Evolutionary conservation across 176 grass and related monocot species (phyloP).

Genomic region (Chloris gayana): DNA sequence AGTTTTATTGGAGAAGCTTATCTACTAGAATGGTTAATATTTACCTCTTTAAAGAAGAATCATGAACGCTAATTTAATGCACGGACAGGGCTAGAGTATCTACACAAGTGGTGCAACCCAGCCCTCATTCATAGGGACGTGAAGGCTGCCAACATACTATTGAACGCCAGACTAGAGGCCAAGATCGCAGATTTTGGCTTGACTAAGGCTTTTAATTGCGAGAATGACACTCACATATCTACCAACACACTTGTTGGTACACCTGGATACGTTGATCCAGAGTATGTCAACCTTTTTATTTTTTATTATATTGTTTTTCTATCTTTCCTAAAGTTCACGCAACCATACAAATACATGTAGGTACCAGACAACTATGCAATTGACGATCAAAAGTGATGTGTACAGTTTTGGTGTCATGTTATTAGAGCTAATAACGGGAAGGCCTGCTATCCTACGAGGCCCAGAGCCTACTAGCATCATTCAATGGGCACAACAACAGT

Average conservation of each 20-base stretch:
- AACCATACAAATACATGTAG: not conserved
- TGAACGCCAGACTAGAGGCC: conserved; percentile 43
- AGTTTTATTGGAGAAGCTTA: not conserved
- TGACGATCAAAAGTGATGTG: conserved; percentile 44
- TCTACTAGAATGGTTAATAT: too few relatives aligned
- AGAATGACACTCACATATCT: conserved; percentile 12
- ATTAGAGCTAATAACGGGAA: conserved; percentile 32
- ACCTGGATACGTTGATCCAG: conserved; percentile 50
- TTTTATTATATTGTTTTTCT: too few relatives aligned
- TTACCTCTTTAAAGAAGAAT: too few relatives aligned
- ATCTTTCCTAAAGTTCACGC: too few relatives aligned
- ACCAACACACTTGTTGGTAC: conserved; percentile 23
- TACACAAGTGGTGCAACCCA: conserved; percentile 52
- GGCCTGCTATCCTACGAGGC: not conserved
- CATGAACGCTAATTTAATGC: not conserved
- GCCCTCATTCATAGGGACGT: conserved; percentile 60
- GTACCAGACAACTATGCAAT: not conserved
- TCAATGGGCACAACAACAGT: conserved; percentile 36
- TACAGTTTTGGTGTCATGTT: conserved; percentile 48
- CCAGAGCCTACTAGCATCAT: conserved; percentile 1
- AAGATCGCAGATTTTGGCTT: conserved; percentile 70
- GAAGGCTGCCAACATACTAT: conserved; percentile 58
- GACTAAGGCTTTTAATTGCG: conserved; percentile 21
- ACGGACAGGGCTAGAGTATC: conserved; percentile 42
- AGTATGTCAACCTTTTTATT: conserved; percentile 24